These are phyloP conservation scores for Paratinospora sagittata DNA, from an alignment of 164 flowering plant genomes.

Conservation along the genomic window DNA sequence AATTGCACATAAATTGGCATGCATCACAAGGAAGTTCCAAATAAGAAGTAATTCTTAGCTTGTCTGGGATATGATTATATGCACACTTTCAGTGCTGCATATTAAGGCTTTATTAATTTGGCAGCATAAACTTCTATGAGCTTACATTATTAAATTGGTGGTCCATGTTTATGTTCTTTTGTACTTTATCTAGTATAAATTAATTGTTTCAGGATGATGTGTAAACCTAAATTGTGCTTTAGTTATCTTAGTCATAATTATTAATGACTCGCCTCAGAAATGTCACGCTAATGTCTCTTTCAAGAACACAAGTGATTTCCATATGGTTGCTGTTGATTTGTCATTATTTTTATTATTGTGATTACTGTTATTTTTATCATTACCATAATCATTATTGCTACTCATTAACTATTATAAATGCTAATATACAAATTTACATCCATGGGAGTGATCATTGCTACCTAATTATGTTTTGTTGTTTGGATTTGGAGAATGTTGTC, in stretches of 20 bases:
- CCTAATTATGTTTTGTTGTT: too few species aligned
- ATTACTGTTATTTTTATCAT: neutral
- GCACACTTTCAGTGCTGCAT: neutral
- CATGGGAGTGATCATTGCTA: neutral
- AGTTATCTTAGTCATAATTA: too few species aligned
- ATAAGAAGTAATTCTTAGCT: too few species aligned
- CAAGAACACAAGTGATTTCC: neutral
- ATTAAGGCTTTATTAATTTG: neutral
- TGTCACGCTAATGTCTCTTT: neutral
- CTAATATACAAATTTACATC: neutral
- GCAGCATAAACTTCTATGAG: neutral
- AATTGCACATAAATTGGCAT: too few species aligned
- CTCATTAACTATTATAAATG: neutral
- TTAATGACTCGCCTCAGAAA: neutral
- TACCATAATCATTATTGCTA: neutral
- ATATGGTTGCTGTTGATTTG: neutral
- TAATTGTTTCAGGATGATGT: neutral
- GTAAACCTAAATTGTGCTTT: neutral
- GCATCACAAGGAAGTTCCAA: too few species aligned
- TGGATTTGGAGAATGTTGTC: neutral
- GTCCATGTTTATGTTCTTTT: neutral
- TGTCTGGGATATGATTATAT: neutral
- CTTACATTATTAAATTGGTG: neutral
- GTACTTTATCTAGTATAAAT: neutral
- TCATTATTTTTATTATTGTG: neutral